Percentiles rank a stretch among this genome's conserved stretches.
Evolutionary conservation across 2,329 filamentous ascomycete genomes (phyloP).

Genomic region (Xylariaceae sp.): DNA sequence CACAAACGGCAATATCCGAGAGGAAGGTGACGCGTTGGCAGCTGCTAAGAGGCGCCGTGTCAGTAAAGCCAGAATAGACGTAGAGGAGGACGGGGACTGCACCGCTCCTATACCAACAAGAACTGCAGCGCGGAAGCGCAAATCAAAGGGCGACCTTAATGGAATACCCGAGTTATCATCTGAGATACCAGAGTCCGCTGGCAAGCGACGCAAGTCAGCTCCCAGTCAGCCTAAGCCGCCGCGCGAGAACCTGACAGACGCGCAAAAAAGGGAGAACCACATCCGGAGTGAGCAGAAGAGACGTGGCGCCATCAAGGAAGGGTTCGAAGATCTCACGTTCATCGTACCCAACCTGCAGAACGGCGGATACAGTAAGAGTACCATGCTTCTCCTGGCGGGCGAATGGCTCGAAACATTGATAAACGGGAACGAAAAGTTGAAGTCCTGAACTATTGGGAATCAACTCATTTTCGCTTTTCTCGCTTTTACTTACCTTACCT

Average conservation of each 20-base stretch:
- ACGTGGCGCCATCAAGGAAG: conserved; percentile 64
- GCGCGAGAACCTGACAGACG: conserved; percentile 74
- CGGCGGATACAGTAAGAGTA: conserved; percentile 78
- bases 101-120: conserved; percentile 28
- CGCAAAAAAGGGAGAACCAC: conserved; percentile 77
- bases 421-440: conserved; percentile 59
- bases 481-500: background rate
- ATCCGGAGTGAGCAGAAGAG: conserved; percentile 56
- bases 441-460: conserved; percentile 19
- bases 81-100: conserved; percentile 40
- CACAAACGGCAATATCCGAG: conserved; percentile 28
- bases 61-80: conserved; percentile 46
- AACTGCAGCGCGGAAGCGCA: conserved; percentile 41
- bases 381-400: conserved; percentile 67
- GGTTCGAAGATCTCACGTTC: conserved; percentile 72
- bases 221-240: conserved; percentile 44
- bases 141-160: conserved; percentile 42
- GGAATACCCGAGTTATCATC: conserved; percentile 30
- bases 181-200: conserved; percentile 33
- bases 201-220: conserved; percentile 50
- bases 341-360: conserved; percentile 70
- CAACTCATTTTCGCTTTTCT: background rate
- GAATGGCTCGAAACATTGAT: conserved; percentile 73
- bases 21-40: conserved; percentile 36
- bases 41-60: conserved; percentile 51